Conservation (phyloP, 352 stramenopile genomes). For the Thraustochytrium sp. region DNA sequence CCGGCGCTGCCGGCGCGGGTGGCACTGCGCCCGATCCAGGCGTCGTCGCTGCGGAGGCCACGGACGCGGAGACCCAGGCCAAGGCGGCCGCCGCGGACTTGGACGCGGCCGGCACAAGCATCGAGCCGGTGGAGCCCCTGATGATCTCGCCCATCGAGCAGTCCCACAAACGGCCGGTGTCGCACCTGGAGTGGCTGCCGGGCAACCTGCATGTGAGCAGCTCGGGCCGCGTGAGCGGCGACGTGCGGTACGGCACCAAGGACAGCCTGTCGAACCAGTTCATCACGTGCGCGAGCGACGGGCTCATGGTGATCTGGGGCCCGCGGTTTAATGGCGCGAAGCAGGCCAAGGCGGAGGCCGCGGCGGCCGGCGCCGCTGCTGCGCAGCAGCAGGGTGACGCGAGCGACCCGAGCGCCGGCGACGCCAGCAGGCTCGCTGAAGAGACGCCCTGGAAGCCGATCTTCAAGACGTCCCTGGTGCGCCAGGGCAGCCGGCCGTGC, state of each 20-base stretch:
- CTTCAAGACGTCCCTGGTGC: slow-evolving; percentile 68
- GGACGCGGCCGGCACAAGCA: neutral
- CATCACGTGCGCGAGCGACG: slow-evolving; percentile 79
- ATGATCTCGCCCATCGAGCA: slow-evolving; percentile 72
- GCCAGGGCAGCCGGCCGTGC: slow-evolving; percentile 64
- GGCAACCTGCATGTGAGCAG: slow-evolving; percentile 49
- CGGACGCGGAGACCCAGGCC: too few species aligned
- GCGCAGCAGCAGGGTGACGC: neutral
- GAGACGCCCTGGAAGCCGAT: slow-evolving; percentile 73
- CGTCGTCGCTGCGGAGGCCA: neutral
- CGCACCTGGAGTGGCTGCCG: slow-evolving; percentile 78
- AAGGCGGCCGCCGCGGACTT: neutral
- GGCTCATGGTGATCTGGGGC: slow-evolving; percentile 84
- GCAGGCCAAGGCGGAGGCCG: neutral
- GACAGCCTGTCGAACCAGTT: slow-evolving; percentile 73
- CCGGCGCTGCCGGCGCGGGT: slow-evolving; percentile 50
- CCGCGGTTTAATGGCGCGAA: slow-evolving; percentile 64
- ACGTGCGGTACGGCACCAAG: slow-evolving; percentile 40
- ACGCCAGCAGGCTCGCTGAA: slow-evolving; percentile 40
- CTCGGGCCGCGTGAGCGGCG: neutral
- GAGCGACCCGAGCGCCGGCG: slow-evolving; percentile 14
- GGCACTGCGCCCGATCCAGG: neutral
- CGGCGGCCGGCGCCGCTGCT: neutral
- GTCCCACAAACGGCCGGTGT: slow-evolving; percentile 72
- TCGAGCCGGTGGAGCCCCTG: slow-evolving; percentile 34